These are phyloP conservation scores for Przewalskia tangutica DNA, from an alignment of 257 asterid species.

Conservation along the genomic window DNA sequence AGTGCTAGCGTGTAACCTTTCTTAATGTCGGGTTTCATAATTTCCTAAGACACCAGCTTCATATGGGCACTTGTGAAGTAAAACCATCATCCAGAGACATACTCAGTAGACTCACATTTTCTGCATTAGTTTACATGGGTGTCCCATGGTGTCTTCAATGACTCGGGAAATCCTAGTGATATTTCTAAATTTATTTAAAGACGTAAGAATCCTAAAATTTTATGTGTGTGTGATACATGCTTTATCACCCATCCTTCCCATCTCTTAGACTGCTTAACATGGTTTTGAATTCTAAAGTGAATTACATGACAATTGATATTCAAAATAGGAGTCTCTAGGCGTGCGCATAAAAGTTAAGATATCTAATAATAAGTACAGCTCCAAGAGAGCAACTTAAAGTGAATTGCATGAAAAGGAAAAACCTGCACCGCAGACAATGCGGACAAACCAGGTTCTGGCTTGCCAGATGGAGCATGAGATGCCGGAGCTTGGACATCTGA, in stretches of 20 bases:
- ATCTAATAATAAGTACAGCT: neutral
- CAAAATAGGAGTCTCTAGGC: neutral
- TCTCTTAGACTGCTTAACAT: neutral
- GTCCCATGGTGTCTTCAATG: neutral
- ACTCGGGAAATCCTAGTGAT: neutral
- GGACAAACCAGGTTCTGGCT: slow-evolving; percentile 54
- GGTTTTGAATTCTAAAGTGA: neutral
- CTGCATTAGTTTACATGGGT: neutral
- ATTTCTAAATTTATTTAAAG: neutral
- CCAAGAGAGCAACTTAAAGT: too few species aligned
- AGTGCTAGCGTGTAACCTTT: neutral
- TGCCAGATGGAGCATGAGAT: slow-evolving; percentile 48
- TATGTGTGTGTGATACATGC: neutral
- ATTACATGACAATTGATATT: neutral
- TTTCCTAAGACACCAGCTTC: neutral
- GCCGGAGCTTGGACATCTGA: slow-evolving; percentile 53
- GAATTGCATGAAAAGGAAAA: slow-evolving; percentile 15
- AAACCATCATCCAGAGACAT: neutral
- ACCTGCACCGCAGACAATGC: slow-evolving; percentile 63
- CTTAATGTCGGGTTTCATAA: neutral
- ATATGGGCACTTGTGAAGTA: neutral
- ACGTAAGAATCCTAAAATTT: neutral
- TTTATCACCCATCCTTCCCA: neutral
- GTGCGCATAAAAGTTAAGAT: neutral
- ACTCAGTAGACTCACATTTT: neutral